Evolutionary conservation across 2,329 filamentous ascomycete genomes (phyloP).

Genomic region (Cercospora sp.): DNA sequence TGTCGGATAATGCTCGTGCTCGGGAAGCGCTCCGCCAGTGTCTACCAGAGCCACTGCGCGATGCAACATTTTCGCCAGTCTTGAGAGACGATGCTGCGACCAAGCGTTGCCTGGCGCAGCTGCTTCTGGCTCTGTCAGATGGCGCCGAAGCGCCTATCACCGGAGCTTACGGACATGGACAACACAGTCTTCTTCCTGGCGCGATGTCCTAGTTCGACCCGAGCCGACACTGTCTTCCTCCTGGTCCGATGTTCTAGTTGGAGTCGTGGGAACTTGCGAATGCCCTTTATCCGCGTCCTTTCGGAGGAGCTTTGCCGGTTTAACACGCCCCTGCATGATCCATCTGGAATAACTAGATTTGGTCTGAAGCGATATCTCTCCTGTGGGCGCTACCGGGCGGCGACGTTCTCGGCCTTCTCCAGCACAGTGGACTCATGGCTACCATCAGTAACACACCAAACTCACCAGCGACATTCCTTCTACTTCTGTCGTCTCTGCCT

Average conservation of each 20-base stretch:
- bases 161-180: conserved; percentile 13
- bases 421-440: background rate
- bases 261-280: background rate
- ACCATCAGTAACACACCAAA: background rate
- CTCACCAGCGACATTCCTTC: background rate
- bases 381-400: background rate
- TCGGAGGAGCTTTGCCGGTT: background rate
- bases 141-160: conserved; percentile 27
- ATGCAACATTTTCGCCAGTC: conserved; percentile 95
- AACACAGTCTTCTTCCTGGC: conserved; percentile 9
- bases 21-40: conserved; percentile 94
- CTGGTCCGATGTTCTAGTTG: background rate
- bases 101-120: conserved; percentile 94
- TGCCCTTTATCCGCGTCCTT: background rate
- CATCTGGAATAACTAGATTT: background rate
- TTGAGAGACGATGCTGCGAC: conserved; percentile 95
- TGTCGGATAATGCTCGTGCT: conserved; percentile 94
- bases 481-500: background rate
- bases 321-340: background rate
- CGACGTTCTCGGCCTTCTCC: background rate
- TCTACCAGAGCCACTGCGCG: conserved; percentile 94
- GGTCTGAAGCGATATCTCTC: background rate
- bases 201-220: conserved; percentile 6
- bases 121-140: conserved; percentile 94
- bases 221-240: background rate